Conservation (phyloP, 495 filamentous ascomycete species). For the Xanthoparmelia taractica region DNA sequence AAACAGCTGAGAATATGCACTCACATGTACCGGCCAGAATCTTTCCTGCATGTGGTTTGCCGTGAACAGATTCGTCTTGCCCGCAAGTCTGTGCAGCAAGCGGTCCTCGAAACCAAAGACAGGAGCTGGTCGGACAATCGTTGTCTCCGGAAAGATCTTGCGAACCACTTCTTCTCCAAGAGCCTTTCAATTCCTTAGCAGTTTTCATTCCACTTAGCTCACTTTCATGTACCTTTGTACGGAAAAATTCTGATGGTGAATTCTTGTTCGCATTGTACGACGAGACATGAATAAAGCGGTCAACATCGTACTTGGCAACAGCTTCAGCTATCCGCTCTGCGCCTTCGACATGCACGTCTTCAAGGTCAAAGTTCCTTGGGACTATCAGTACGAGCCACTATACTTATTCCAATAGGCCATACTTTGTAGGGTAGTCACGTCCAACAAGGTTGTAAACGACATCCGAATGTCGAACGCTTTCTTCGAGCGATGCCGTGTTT, state of each 20-base stretch:
- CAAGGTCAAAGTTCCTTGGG: constrained; percentile 79
- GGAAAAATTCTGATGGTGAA: constrained; percentile 77
- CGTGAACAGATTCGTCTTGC: constrained; percentile 70
- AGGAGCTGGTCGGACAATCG: constrained; percentile 89
- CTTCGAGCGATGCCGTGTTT: constrained; percentile 94
- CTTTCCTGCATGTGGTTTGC: constrained; percentile 88
- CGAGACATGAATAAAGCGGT: constrained; percentile 94
- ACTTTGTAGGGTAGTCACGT: constrained; percentile 94
- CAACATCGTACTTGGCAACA: constrained; percentile 95
- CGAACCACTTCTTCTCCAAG: constrained; percentile 76
- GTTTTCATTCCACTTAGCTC: constrained; percentile 7
- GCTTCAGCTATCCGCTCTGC: constrained; percentile 93
- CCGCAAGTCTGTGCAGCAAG: constrained; percentile 78
- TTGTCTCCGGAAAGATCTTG: constrained; percentile 93
- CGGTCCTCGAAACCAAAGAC: constrained; percentile 93
- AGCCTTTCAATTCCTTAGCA: constrained; percentile 41
- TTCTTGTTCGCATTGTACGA: constrained; percentile 81
- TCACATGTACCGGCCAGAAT: constrained; percentile 85
- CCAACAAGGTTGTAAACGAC: constrained; percentile 95
- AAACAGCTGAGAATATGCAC: constrained; percentile 26
- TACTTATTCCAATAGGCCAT: constrained; percentile 28
- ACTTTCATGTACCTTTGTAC: constrained; percentile 62
- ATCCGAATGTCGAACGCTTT: constrained; percentile 92
- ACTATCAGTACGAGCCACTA: constrained; percentile 27
- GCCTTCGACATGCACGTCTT: constrained; percentile 91